Evolutionary conservation across 2,329 filamentous ascomycete genomes (phyloP), one percentile per base, ranked within the genome.

Genomic region (Lachnellula subtilissima): DNA sequence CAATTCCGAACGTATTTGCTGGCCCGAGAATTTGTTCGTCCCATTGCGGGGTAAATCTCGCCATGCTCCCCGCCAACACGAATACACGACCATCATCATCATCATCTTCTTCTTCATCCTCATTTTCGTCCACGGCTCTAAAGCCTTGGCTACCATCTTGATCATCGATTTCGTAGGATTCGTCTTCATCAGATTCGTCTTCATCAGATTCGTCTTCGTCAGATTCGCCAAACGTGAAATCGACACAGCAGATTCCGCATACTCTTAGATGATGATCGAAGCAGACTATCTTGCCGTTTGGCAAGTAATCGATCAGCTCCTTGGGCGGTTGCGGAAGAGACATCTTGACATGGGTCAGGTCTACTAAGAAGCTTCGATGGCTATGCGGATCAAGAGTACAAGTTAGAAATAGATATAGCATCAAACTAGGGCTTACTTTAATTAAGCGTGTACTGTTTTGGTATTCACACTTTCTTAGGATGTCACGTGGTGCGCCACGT

Each of bases 111-210:
- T 22, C 46, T 5, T 39, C 17, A 17, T 15, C 19, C 42, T 12
- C 48, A 4, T n/a, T 5, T 9, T 53, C 39, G 2, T 57, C n/a
- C 23, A 28, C 25, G 25, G 25, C 5, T 28, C 25, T 6, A 28
- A 28, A 28, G 25, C 25, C 23, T 25, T 25, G 25, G 25, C 25
- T 28, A 28, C 53, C 46, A 25, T 53, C 50, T 14, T n/a, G 37
- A 14, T 46, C 14, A 37, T 40, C 35, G 9, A 50, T 15, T 15
- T 40, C 28, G 45, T 53, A 48, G n/a, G 35, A 45, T 11, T 35
- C 52, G 48, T 48, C 52, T 53, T 53, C 52, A 25, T 53, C 52
- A n/a, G 52, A 54, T 35, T 43, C 23, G 23, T 25, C 8, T 32
- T 32, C 28, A 2, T 32, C 22, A 22, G 22, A 22, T 22, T 22